Conservation (phyloP, 345 rosid genomes). For the Brassica juncea region DNA sequence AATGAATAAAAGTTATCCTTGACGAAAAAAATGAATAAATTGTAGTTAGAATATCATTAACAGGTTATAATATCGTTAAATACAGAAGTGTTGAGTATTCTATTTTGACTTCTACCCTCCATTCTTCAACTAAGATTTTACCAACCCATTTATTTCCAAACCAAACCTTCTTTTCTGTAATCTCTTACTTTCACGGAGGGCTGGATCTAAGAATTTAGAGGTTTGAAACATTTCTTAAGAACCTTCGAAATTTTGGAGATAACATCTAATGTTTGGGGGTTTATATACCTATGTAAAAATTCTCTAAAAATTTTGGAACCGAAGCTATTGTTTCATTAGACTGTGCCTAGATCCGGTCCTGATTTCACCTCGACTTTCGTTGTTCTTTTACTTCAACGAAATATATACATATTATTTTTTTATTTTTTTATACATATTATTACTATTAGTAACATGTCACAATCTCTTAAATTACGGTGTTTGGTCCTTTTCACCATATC, state of each 20-base stretch:
- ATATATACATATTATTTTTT: too few species aligned
- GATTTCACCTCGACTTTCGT: too few species aligned
- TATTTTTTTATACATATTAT: too few species aligned
- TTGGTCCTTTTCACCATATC: neutral
- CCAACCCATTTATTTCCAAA: slow-evolving; percentile 10
- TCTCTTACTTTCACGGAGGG: neutral
- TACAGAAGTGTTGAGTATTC: neutral
- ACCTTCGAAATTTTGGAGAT: too few species aligned
- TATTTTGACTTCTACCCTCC: slow-evolving; percentile 24
- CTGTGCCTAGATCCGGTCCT: too few species aligned
- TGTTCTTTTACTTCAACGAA: too few species aligned
- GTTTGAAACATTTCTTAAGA: too few species aligned
- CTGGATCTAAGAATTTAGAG: too few species aligned
- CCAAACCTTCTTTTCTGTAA: slow-evolving; percentile 5
- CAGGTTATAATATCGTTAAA: neutral
- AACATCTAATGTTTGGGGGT: too few species aligned
- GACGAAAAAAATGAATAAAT: neutral
- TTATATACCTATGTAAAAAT: too few species aligned
- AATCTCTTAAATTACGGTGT: slow-evolving; percentile 1
- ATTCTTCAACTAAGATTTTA: neutral
- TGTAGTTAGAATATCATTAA: slow-evolving; percentile 21
- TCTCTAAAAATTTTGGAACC: too few species aligned
- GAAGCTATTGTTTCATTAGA: too few species aligned
- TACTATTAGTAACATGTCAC: neutral
- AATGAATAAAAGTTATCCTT: neutral